Evolutionary conservation across 2,329 filamentous ascomycete genomes (phyloP).

Genomic region (Fusarium tuaranense): DNA sequence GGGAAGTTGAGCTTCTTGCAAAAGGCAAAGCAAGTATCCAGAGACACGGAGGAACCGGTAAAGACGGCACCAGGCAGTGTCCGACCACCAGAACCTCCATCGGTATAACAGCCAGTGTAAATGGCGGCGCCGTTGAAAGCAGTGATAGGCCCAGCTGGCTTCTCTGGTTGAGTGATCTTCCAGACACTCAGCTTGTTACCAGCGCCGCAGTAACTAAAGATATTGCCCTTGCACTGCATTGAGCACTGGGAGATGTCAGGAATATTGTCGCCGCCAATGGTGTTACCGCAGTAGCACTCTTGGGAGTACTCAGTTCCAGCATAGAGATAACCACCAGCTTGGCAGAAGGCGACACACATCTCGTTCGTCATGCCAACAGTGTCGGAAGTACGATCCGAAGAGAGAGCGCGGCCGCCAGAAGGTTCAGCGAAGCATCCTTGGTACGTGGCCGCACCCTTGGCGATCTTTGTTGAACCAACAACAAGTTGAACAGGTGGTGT

Average conservation of each 20-base stretch:
- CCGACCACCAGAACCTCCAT: conserved; percentile 36
- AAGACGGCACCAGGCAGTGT: conserved; percentile 34
- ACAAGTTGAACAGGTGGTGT: conserved; percentile 25
- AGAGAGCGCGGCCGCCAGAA: conserved; percentile 28
- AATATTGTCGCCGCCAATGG: conserved; percentile 23
- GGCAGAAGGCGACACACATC: conserved; percentile 46
- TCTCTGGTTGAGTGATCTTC: conserved; percentile 29
- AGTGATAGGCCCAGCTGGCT: conserved; percentile 23
- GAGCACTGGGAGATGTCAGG: conserved; percentile 39
- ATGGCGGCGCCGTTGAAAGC: conserved; percentile 28
- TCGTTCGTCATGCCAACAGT: conserved; percentile 43
- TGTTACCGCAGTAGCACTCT: conserved; percentile 51
- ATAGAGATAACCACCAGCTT: conserved; percentile 44
- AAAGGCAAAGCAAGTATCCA: conserved; percentile 36
- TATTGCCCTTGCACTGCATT: conserved; percentile 43
- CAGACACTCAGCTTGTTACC: conserved; percentile 40
- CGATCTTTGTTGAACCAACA: conserved; percentile 32
- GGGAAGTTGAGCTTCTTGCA: conserved; percentile 39
- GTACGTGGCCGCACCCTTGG: conserved; percentile 30
- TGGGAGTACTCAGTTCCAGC: conserved; percentile 51
- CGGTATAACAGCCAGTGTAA: conserved; percentile 38
- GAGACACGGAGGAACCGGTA: conserved; percentile 31
- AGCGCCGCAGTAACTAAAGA: conserved; percentile 40
- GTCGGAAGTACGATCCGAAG: conserved; percentile 23
- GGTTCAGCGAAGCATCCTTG: conserved; percentile 35